Conservation (phyloP, 164 flowering plant genomes). For the Santalum album region DNA sequence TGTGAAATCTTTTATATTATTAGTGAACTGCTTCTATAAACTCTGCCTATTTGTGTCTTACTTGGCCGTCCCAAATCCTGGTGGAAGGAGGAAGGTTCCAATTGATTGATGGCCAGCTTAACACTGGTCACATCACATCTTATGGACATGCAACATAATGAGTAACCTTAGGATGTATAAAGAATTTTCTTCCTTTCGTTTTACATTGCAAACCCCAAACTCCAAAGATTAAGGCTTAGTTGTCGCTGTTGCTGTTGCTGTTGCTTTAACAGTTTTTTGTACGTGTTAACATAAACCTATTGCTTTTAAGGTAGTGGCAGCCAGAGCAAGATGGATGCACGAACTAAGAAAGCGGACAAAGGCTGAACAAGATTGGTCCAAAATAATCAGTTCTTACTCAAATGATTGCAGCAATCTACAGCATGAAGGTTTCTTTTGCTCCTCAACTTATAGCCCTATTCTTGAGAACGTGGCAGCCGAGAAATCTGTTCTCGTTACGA, state of each 20-base stretch:
- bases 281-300: background rate
- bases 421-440: slow-evolving; percentile 15
- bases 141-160: too few relatives aligned
- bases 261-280: background rate
- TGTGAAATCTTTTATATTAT: background rate
- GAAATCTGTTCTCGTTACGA: slow-evolving; percentile 14
- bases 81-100: too few relatives aligned
- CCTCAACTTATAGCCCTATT: slow-evolving; percentile 15
- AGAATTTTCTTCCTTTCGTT: too few relatives aligned
- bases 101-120: too few relatives aligned
- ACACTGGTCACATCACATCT: too few relatives aligned
- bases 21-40: too few relatives aligned
- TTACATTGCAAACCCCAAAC: too few relatives aligned
- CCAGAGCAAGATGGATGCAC: slow-evolving; percentile 59
- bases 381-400: slow-evolving; percentile 13
- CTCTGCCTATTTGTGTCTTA: too few relatives aligned
- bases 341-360: slow-evolving; percentile 44
- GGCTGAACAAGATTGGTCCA: slow-evolving; percentile 23
- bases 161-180: too few relatives aligned
- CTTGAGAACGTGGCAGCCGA: slow-evolving; percentile 13
- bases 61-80: too few relatives aligned
- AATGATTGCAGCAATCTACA: slow-evolving; percentile 11
- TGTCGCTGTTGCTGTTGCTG: too few relatives aligned
- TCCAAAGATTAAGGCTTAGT: too few relatives aligned
- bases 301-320: slow-evolving; percentile 37